Evolutionary conservation across 225 moss, liverwort and hornwort species (phyloP).

Genomic region (Marchantia polymorpha): DNA sequence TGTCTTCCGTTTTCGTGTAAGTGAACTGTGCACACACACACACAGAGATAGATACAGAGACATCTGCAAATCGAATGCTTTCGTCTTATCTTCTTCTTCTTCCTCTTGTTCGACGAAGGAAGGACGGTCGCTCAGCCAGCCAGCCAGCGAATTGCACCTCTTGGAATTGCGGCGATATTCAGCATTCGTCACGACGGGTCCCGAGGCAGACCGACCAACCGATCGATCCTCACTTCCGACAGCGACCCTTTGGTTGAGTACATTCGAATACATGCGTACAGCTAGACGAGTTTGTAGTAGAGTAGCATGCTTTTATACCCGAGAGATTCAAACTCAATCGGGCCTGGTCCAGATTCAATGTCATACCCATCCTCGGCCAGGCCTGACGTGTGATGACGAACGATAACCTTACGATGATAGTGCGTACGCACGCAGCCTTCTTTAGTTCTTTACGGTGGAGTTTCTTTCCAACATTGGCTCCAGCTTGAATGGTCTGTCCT

Average conservation of each 20-base stretch:
- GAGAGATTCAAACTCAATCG: constrained; percentile 10
- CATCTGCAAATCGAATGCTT: background rate
- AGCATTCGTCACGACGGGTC: constrained; percentile 6
- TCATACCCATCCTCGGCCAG: background rate
- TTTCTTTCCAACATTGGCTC: background rate
- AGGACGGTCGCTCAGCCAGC: background rate
- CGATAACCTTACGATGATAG: background rate
- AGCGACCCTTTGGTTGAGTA: background rate
- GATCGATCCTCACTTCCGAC: background rate
- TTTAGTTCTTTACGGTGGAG: background rate
- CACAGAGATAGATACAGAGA: background rate
- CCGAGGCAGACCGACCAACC: background rate
- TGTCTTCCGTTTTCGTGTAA: constrained; percentile 9
- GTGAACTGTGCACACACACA: constrained; percentile 1
- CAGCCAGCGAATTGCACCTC: background rate
- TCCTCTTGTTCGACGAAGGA: too few species aligned
- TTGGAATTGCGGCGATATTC: background rate
- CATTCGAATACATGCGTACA: constrained; percentile 6
- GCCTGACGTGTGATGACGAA: background rate
- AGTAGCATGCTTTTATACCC: constrained; percentile 1
- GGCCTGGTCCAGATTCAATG: background rate
- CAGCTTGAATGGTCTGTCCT: background rate
- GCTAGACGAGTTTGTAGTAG: constrained; percentile 9
- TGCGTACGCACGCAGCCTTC: background rate
- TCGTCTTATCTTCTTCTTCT: background rate